Percentiles rank a stretch among this genome's conserved stretches.
Evolutionary conservation across 2,329 filamentous ascomycete species (phyloP).

Genomic region (Nothopassalora personata): DNA sequence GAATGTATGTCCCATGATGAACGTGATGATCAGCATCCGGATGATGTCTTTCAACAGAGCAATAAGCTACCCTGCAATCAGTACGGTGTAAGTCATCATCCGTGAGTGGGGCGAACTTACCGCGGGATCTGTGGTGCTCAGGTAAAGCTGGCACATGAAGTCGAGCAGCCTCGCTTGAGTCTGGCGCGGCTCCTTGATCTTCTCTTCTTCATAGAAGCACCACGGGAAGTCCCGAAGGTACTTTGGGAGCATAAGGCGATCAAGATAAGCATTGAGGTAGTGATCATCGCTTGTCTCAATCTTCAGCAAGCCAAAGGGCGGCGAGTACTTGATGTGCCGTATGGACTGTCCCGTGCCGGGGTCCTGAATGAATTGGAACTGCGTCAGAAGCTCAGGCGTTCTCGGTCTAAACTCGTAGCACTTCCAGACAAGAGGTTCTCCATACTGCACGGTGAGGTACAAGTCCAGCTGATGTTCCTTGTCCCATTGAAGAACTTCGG

Average conservation of each 20-base stretch:
- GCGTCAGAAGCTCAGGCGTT: slow-evolving; percentile 36
- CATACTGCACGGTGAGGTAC: slow-evolving; percentile 40
- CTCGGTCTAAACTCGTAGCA: slow-evolving; percentile 44
- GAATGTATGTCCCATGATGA: slow-evolving; percentile 46
- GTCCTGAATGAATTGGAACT: slow-evolving; percentile 42
- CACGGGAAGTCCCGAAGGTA: slow-evolving; percentile 39
- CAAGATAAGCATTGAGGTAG: slow-evolving; percentile 43
- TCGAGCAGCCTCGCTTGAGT: slow-evolving; percentile 41
- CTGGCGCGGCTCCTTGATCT: slow-evolving; percentile 32
- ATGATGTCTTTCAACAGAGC: slow-evolving; percentile 41
- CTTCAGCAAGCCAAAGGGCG: slow-evolving; percentile 43
- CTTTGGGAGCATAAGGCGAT: slow-evolving; percentile 37
- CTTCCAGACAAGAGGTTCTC: slow-evolving; percentile 40
- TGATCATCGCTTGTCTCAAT: slow-evolving; percentile 42
- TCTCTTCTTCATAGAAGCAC: slow-evolving; percentile 43
- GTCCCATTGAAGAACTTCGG: slow-evolving; percentile 34
- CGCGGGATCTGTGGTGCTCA: slow-evolving; percentile 33
- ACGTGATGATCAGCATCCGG: slow-evolving; percentile 44
- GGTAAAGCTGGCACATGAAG: slow-evolving; percentile 35
- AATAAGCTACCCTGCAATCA: slow-evolving; percentile 23
- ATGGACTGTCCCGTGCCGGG: slow-evolving; percentile 24
- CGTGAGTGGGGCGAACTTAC: slow-evolving; percentile 22
- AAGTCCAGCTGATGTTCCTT: slow-evolving; percentile 36
- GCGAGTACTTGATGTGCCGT: slow-evolving; percentile 36
- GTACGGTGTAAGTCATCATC: neutral